Evolutionary conservation across 371 early-diverging fungal species (phyloP).

Genomic region (Mucor racemosus): DNA sequence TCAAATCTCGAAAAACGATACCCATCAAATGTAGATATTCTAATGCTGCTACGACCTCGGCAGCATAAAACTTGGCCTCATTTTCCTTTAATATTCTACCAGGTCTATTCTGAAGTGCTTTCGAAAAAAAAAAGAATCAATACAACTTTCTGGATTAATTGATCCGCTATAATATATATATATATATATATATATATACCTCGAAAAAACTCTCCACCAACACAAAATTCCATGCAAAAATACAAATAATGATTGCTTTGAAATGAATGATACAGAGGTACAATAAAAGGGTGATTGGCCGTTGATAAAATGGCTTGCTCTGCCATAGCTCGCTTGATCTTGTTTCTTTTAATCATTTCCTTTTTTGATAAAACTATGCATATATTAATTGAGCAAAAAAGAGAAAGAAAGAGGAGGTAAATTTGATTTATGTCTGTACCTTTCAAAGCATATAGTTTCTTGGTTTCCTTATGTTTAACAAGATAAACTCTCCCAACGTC

Average conservation of each 20-base stretch:
- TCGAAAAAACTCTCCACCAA: conserved; percentile 99
- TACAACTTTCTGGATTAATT: too few relatives aligned
- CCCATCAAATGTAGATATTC: conserved; percentile 88
- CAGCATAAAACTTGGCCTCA: conserved; percentile 85
- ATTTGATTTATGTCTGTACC: conserved; percentile 73
- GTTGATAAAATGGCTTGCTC: conserved; percentile 80
- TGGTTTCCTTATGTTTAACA: conserved; percentile 70
- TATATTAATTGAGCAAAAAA: conserved; percentile 2
- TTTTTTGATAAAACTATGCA: conserved; percentile 77
- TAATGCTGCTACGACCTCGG: conserved; percentile 85
- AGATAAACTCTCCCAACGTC: conserved; percentile 89
- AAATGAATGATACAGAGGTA: conserved; percentile 94
- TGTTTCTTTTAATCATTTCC: conserved; percentile 76
- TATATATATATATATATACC: conserved; percentile 70
- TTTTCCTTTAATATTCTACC: conserved; percentile 82
- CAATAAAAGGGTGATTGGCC: conserved; percentile 94
- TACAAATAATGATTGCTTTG: conserved; percentile 87
- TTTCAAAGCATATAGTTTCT: conserved; percentile 88
- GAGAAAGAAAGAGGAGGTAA: not conserved
- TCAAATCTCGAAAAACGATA: conserved; percentile 90
- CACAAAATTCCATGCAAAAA: conserved; percentile 95
- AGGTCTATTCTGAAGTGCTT: conserved; percentile 58
- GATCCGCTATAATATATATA: too few relatives aligned
- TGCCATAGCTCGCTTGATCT: conserved; percentile 72
- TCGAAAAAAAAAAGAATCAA: too few relatives aligned